Percentiles rank a stretch among this genome's conserved stretches.
Conservation (phyloP, 2,329 filamentous ascomycete species). For the Penicillium sp. region DNA sequence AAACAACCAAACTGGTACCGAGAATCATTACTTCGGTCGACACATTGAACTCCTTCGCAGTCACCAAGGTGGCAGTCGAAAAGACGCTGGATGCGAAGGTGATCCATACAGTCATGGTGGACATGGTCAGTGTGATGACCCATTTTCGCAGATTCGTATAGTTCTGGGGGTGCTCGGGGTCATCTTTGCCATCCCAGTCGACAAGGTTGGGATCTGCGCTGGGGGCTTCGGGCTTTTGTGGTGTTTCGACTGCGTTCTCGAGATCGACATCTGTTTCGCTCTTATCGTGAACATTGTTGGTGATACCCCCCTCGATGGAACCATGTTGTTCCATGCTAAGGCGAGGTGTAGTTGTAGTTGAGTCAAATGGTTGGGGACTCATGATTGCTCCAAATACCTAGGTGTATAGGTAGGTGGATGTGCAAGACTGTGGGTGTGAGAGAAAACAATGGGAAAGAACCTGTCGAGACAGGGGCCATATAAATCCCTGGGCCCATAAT, state of each 20-base stretch:
- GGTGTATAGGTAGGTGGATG: not conserved
- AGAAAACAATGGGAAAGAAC: not conserved
- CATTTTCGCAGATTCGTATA: slow-evolving; percentile 35
- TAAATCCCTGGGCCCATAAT: not conserved
- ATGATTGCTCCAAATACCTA: not conserved
- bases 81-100: slow-evolving; percentile 51
- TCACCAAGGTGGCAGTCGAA: slow-evolving; percentile 43
- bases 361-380: slow-evolving; percentile 13
- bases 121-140: slow-evolving; percentile 43
- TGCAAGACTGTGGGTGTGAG: not conserved
- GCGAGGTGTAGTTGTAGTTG: slow-evolving; percentile 17
- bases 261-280: slow-evolving; percentile 10
- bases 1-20: slow-evolving; percentile 50
- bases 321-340: slow-evolving; percentile 18
- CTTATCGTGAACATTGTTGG: slow-evolving; percentile 2
- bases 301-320: not conserved
- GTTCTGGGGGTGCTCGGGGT: slow-evolving; percentile 34
- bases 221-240: slow-evolving; percentile 5
- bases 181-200: slow-evolving; percentile 31
- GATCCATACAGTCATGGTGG: slow-evolving; percentile 46
- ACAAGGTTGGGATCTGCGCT: slow-evolving; percentile 31
- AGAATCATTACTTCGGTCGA: slow-evolving; percentile 50
- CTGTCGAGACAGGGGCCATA: not conserved
- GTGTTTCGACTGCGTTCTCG: not conserved
- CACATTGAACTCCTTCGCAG: slow-evolving; percentile 46